Evolutionary conservation across 2,329 filamentous ascomycete genomes (phyloP).

Genomic region (Fusarium anthophilum): DNA sequence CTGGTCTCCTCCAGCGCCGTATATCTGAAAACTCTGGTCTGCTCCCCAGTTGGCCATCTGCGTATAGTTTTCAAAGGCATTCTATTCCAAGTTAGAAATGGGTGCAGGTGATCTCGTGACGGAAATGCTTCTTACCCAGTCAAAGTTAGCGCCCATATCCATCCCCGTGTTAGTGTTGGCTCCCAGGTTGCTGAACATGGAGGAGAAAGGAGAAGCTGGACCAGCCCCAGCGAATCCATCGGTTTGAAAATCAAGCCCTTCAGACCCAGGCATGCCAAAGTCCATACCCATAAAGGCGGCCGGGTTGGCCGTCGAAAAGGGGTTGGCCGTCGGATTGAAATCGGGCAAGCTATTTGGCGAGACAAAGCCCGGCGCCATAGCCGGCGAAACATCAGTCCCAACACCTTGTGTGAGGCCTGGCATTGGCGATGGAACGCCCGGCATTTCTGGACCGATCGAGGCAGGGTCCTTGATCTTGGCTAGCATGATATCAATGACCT

Average conservation of each 20-base stretch:
- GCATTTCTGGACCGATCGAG: constrained; percentile 8
- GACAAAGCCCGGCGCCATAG: constrained; percentile 40
- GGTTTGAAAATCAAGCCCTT: constrained; percentile 45
- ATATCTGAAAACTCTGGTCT: constrained; percentile 63
- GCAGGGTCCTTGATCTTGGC: constrained; percentile 69
- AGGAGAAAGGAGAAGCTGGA: constrained; percentile 58
- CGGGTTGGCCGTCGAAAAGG: constrained; percentile 51
- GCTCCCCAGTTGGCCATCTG: constrained; percentile 62
- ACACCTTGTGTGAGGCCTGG: constrained; percentile 49
- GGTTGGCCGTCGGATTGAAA: constrained; percentile 40
- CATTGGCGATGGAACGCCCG: constrained; percentile 29
- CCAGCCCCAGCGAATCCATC: constrained; percentile 43
- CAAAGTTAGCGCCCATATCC: constrained; percentile 62
- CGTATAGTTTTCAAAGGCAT: constrained; percentile 66
- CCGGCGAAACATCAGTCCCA: constrained; percentile 48
- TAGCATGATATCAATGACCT: constrained; percentile 84
- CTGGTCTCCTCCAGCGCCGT: constrained; percentile 47
- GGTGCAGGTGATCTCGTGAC: neutral
- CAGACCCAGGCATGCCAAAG: constrained; percentile 48
- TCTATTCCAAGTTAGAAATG: constrained; percentile 51
- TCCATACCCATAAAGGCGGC: constrained; percentile 57
- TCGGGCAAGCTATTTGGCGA: constrained; percentile 41
- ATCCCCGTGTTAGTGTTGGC: constrained; percentile 42
- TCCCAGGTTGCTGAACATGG: constrained; percentile 61
- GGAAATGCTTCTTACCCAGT: constrained; percentile 61